Evolutionary conservation across 176 grass and related monocot genomes (phyloP).

Genomic region (Neostapfia colusana): DNA sequence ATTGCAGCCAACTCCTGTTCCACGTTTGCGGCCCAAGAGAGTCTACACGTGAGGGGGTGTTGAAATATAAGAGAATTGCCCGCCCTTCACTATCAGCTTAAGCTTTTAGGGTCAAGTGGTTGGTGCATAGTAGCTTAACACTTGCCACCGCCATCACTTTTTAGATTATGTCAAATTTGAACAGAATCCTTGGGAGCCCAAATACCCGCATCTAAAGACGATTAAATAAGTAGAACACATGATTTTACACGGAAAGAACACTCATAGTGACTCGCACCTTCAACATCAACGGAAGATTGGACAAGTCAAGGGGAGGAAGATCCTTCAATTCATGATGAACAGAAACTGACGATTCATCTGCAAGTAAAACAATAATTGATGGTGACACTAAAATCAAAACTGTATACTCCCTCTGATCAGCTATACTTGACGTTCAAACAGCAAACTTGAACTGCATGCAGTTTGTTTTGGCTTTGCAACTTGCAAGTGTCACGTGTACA

Average conservation of each 20-base stretch:
- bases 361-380: constrained; percentile 29
- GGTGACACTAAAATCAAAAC: constrained; percentile 22
- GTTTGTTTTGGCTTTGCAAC: not conserved
- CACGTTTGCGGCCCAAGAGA: too few relatives aligned
- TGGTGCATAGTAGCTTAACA: too few relatives aligned
- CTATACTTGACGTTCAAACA: not conserved
- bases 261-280: constrained; percentile 53
- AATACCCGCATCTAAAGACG: not conserved
- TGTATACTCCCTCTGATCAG: not conserved
- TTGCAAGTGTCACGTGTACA: not conserved
- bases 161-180: not conserved
- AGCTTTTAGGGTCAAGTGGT: too few relatives aligned
- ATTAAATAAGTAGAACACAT: constrained; percentile 4
- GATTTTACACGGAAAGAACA: constrained; percentile 29
- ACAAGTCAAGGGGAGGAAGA: constrained; percentile 71
- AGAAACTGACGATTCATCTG: constrained; percentile 68
- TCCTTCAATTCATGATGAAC: constrained; percentile 62
- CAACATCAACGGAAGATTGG: constrained; percentile 70
- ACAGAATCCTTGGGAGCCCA: not conserved
- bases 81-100: too few relatives aligned
- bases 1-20: too few relatives aligned
- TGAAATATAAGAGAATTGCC: too few relatives aligned
- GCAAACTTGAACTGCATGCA: not conserved
- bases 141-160: not conserved
- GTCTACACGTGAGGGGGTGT: too few relatives aligned